A percentile compares a stretch with the other conserved stretches of the same genome.
phyloP scores from a whole-genome alignment of 805 yeast species.

The Alloascoidea hylecoeti region DNA sequence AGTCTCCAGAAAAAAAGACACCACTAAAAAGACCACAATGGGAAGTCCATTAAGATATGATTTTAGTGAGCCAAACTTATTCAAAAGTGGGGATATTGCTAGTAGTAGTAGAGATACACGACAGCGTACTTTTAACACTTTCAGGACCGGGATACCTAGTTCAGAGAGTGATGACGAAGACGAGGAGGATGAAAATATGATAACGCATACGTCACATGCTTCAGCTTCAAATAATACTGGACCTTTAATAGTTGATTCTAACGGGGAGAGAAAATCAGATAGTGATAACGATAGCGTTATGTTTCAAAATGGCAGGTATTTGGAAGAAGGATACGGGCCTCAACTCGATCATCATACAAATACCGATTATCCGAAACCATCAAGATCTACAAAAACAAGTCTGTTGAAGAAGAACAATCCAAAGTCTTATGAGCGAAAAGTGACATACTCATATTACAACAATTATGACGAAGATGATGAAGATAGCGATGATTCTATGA shows the following conservation, averaged over 20 bases:
- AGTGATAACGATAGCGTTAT: background rate
- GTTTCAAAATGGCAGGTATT: background rate
- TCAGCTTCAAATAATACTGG: background rate
- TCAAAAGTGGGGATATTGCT: too few species aligned
- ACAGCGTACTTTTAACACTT: too few species aligned
- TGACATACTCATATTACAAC: background rate
- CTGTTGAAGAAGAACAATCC: background rate
- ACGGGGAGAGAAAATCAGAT: background rate
- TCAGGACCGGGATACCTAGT: too few species aligned
- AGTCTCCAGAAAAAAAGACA: too few species aligned
- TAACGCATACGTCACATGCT: background rate
- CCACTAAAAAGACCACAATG: too few species aligned
- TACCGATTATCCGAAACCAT: background rate
- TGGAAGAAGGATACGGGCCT: background rate
- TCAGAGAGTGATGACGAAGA: slow-evolving; percentile 1
- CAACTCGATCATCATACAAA: background rate
- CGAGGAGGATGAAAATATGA: background rate
- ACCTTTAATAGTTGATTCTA: background rate
- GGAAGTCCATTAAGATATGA: too few species aligned
- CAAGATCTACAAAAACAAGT: background rate
- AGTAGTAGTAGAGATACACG: too few species aligned
- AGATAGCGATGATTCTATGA: background rate
- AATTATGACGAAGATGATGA: background rate
- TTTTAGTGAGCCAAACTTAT: too few species aligned
- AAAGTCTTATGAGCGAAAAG: background rate